These are phyloP conservation scores for Globisporangium nagaii DNA, from an alignment of 352 stramenopile genomes.

Conservation along the genomic window DNA sequence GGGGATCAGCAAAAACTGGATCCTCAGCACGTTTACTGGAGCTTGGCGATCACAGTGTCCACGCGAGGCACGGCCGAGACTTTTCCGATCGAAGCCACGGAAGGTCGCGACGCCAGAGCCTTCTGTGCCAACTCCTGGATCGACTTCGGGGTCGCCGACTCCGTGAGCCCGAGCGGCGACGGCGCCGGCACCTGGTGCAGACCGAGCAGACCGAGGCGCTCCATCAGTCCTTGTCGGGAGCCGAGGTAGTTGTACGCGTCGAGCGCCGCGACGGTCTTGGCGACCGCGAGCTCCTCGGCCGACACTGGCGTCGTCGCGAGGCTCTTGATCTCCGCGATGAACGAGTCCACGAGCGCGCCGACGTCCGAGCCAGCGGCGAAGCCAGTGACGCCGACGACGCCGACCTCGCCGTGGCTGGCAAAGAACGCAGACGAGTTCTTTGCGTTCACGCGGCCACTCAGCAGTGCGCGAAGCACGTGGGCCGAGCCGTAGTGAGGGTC, in stretches of 20 bases:
- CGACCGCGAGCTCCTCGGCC: slow-evolving; percentile 65
- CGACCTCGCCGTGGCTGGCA: slow-evolving; percentile 54
- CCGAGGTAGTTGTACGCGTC: slow-evolving; percentile 29
- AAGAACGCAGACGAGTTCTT: slow-evolving; percentile 62
- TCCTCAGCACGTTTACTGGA: too few relatives aligned
- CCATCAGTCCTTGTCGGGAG: slow-evolving; percentile 37
- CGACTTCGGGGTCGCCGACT: slow-evolving; percentile 52
- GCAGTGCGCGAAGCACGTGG: slow-evolving; percentile 65
- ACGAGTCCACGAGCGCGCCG: slow-evolving; percentile 58
- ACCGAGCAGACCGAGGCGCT: slow-evolving; percentile 35
- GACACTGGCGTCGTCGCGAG: slow-evolving; percentile 47
- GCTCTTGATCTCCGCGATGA: slow-evolving; percentile 75
- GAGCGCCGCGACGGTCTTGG: slow-evolving; percentile 60
- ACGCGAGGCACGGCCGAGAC: slow-evolving; percentile 65
- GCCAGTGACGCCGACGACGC: slow-evolving; percentile 57
- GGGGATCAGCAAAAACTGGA: too few relatives aligned
- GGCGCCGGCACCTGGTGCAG: slow-evolving; percentile 35
- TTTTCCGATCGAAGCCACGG: slow-evolving; percentile 72
- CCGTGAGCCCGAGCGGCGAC: slow-evolving; percentile 21
- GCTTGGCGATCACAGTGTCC: slow-evolving; percentile 66
- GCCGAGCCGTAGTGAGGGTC: slow-evolving; percentile 40
- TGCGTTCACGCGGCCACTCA: slow-evolving; percentile 51
- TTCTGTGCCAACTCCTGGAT: slow-evolving; percentile 78
- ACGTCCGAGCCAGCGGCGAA: slow-evolving; percentile 47
- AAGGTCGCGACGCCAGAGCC: slow-evolving; percentile 63